phyloP scores from a whole-genome alignment of 2,329 filamentous ascomycete genomes.

The Aaosphaeria pasadenensis region DNA sequence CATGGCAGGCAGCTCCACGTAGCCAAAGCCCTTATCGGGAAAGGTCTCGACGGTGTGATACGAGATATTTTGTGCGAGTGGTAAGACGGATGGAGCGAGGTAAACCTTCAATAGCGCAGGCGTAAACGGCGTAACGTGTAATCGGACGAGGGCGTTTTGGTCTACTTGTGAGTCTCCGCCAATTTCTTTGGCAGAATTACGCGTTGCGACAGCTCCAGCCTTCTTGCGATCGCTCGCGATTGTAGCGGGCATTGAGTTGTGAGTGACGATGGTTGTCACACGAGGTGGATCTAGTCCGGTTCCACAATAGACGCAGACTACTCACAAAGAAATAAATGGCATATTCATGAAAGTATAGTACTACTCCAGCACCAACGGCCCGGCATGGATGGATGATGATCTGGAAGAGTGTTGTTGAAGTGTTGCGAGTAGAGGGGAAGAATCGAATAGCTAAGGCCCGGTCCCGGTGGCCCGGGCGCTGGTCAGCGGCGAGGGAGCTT shows the following conservation, averaged over 20 bases:
- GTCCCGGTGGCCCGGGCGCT: no score
- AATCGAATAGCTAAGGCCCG: no score
- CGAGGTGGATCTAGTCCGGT: no score
- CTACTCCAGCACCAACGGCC: no score
- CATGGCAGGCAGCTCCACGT: slow-evolving; percentile 73
- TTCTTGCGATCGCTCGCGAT: slow-evolving; percentile 14
- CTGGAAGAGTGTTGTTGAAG: no score
- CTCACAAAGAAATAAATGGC: no score
- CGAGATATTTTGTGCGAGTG: slow-evolving; percentile 75
- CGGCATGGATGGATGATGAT: no score
- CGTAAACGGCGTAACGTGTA: slow-evolving; percentile 88
- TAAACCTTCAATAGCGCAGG: slow-evolving; percentile 69
- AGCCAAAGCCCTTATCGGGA: slow-evolving; percentile 87
- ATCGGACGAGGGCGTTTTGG: slow-evolving; percentile 45
- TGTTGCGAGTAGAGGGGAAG: no score
- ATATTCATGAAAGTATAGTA: no score
- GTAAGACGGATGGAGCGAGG: slow-evolving; percentile 64
- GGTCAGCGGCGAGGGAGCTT: no score
- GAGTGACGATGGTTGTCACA: slow-evolving; percentile 1
- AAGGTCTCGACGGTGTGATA: slow-evolving; percentile 84
- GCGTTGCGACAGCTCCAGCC: slow-evolving; percentile 34
- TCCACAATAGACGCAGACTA: no score
- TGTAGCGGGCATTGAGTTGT: slow-evolving; percentile 30
- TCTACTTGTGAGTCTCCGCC: slow-evolving; percentile 7
- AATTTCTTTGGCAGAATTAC: slow-evolving; percentile 37